phyloP scores from a whole-genome alignment of 2,329 filamentous ascomycete species.

The Aspergillus nomiae region DNA sequence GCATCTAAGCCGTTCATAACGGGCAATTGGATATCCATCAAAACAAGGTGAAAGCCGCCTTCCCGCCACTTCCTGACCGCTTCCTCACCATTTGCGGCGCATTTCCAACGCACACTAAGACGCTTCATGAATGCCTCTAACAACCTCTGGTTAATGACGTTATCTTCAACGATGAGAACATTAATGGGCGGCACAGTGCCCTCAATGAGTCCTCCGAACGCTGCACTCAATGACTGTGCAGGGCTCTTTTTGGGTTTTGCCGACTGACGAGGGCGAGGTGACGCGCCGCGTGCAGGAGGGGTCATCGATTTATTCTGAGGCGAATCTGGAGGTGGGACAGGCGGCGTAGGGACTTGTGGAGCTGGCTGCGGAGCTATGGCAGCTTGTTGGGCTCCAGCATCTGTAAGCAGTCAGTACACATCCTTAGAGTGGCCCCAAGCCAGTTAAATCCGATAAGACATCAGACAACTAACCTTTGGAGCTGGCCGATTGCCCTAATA shows the following conservation, averaged over 20 bases:
- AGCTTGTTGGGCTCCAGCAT: slow-evolving; percentile 26
- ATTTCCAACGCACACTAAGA: slow-evolving; percentile 93
- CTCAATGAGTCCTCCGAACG: slow-evolving; percentile 68
- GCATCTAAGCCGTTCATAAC: slow-evolving; percentile 96
- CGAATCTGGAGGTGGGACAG: slow-evolving; percentile 37
- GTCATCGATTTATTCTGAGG: slow-evolving; percentile 39
- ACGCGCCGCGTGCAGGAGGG: slow-evolving; percentile 44
- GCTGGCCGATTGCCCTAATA: slow-evolving; percentile 54
- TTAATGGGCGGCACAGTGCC: slow-evolving; percentile 92
- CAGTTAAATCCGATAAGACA: slow-evolving; percentile 15
- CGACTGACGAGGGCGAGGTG: slow-evolving; percentile 46
- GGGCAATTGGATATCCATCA: slow-evolving; percentile 98
- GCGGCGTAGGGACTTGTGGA: slow-evolving; percentile 37
- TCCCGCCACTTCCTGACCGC: slow-evolving; percentile 90
- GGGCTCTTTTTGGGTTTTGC: slow-evolving; percentile 39
- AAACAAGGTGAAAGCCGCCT: slow-evolving; percentile 90
- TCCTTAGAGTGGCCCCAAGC: neutral
- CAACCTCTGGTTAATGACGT: slow-evolving; percentile 93
- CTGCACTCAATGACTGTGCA: slow-evolving; percentile 33
- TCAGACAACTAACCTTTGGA: slow-evolving; percentile 41
- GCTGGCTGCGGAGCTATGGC: slow-evolving; percentile 29
- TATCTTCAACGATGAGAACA: slow-evolving; percentile 96
- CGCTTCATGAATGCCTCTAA: slow-evolving; percentile 95
- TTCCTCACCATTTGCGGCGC: slow-evolving; percentile 92
- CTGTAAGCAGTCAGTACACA: slow-evolving; percentile 22